phyloP scores from a whole-genome alignment of 2,329 filamentous ascomycete species.

The Chrysosporium queenslandicum region DNA sequence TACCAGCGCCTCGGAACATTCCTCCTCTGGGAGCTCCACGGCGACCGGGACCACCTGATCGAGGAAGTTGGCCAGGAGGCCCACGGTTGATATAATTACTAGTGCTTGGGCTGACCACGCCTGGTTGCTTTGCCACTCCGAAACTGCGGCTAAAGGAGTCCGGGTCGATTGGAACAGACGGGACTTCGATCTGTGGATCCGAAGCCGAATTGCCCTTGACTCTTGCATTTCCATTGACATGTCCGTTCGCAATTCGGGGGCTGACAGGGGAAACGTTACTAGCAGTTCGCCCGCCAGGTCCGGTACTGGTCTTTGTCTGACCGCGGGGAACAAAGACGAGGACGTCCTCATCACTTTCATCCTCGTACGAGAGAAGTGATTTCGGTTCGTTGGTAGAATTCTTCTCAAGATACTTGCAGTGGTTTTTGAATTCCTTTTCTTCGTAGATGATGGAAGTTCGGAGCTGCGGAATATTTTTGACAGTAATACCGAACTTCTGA shows the following conservation, averaged over 20 bases:
- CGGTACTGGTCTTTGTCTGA: slow-evolving; percentile 29
- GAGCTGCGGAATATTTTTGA: slow-evolving; percentile 41
- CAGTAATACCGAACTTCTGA: slow-evolving; percentile 39
- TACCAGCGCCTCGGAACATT: slow-evolving; percentile 27
- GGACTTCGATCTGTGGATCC: slow-evolving; percentile 34
- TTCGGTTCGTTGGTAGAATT: slow-evolving; percentile 34
- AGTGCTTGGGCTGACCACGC: slow-evolving; percentile 26
- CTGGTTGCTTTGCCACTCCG: slow-evolving; percentile 23
- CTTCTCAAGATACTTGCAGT: slow-evolving; percentile 39
- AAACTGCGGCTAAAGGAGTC: slow-evolving; percentile 40
- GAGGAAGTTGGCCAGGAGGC: slow-evolving; percentile 27
- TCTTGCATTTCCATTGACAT: slow-evolving; percentile 5
- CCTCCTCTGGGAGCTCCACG: slow-evolving; percentile 29
- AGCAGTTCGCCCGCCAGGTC: slow-evolving; percentile 12
- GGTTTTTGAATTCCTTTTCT: slow-evolving; percentile 37
- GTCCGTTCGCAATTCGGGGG: slow-evolving; percentile 7
- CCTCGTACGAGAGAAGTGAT: slow-evolving; percentile 37
- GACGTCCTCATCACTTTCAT: slow-evolving; percentile 41
- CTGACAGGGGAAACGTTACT: slow-evolving; percentile 22
- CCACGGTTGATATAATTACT: slow-evolving; percentile 24
- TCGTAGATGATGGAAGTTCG: slow-evolving; percentile 40
- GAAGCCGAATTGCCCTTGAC: slow-evolving; percentile 20
- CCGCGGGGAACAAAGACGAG: slow-evolving; percentile 39
- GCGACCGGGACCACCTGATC: slow-evolving; percentile 25
- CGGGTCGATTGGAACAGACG: slow-evolving; percentile 40